Conservation (phyloP, 1,139 yeast species). For the Yamadazyma atlantica region DNA sequence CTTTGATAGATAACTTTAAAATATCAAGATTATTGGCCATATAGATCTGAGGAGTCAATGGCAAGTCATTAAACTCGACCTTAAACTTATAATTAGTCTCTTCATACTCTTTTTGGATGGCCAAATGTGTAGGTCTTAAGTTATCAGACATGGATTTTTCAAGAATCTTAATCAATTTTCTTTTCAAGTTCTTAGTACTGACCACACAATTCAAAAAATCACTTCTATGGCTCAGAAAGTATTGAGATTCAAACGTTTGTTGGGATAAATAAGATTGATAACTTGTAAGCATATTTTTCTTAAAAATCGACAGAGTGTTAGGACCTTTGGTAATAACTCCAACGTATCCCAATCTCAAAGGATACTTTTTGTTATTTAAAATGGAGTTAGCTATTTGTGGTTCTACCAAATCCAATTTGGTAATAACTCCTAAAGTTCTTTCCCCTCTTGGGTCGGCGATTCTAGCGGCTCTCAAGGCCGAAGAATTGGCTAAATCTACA, state of each 20-base stretch:
- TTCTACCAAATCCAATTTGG: constrained; percentile 87
- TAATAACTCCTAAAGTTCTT: constrained; percentile 93
- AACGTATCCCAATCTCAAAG: constrained; percentile 93
- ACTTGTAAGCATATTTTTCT: constrained; percentile 35
- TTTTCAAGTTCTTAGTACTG: constrained; percentile 74
- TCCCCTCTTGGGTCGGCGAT: constrained; percentile 92
- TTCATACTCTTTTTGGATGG: constrained; percentile 88
- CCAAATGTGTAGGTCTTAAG: constrained; percentile 80
- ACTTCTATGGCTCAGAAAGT: constrained; percentile 59
- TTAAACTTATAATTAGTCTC: constrained; percentile 91
- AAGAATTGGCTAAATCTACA: constrained; percentile 94
- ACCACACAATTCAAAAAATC: constrained; percentile 66
- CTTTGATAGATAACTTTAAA: constrained; percentile 83
- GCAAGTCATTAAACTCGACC: constrained; percentile 94
- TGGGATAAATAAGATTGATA: constrained; percentile 57
- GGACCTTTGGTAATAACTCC: constrained; percentile 80
- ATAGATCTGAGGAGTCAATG: constrained; percentile 89
- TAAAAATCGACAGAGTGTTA: constrained; percentile 29
- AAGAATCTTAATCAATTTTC: constrained; percentile 78
- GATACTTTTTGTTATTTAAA: constrained; percentile 77
- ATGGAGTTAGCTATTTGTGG: constrained; percentile 70
- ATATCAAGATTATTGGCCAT: constrained; percentile 89
- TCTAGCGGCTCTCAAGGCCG: constrained; percentile 92
- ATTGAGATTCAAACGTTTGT: constrained; percentile 62
- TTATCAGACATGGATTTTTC: constrained; percentile 91